These are phyloP conservation scores for Paecilomyces dactylethromorphus DNA, from an alignment of 2,329 filamentous ascomycete species.

Conservation along the genomic window DNA sequence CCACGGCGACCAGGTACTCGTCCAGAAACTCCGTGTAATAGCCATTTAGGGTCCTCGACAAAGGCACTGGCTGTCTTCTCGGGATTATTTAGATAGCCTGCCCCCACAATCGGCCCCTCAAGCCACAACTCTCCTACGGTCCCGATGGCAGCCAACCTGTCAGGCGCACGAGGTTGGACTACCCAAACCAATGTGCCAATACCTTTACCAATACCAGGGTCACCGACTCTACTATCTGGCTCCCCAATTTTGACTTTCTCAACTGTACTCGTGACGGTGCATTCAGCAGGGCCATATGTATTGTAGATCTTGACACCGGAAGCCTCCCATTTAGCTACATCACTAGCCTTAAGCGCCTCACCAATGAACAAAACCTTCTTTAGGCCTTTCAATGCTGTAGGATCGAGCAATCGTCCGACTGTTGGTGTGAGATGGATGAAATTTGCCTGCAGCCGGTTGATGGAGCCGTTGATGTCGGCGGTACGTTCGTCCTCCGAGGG, in stretches of 20 bases:
- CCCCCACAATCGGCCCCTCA: conserved; percentile 35
- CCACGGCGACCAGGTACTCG: conserved; percentile 5
- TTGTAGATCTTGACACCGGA: too few species aligned
- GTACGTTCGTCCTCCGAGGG: conserved; percentile 35
- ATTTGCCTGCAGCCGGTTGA: conserved; percentile 21
- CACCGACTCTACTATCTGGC: too few species aligned
- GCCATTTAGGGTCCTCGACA: conserved; percentile 18
- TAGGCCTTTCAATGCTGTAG: too few species aligned
- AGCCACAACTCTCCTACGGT: conserved; percentile 38
- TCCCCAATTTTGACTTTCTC: too few species aligned
- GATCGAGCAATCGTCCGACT: too few species aligned
- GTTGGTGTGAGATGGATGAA: conserved; percentile 52
- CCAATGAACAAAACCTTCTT: too few species aligned
- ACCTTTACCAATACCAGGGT: conserved; percentile 12
- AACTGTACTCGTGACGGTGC: conserved; percentile 1
- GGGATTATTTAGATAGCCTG: conserved; percentile 29
- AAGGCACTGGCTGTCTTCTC: conserved; percentile 16
- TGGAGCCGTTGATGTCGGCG: conserved; percentile 23
- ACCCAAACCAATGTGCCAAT: conserved; percentile 22
- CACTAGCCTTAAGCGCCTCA: too few species aligned
- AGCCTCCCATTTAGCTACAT: too few species aligned
- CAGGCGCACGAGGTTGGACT: conserved; percentile 19
- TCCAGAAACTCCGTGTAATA: conserved; percentile 4
- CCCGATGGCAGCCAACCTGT: conserved; percentile 28
- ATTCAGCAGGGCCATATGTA: conserved; percentile 4